phyloP scores from a whole-genome alignment of 805 yeast genomes.

The Candida lessepsii region DNA sequence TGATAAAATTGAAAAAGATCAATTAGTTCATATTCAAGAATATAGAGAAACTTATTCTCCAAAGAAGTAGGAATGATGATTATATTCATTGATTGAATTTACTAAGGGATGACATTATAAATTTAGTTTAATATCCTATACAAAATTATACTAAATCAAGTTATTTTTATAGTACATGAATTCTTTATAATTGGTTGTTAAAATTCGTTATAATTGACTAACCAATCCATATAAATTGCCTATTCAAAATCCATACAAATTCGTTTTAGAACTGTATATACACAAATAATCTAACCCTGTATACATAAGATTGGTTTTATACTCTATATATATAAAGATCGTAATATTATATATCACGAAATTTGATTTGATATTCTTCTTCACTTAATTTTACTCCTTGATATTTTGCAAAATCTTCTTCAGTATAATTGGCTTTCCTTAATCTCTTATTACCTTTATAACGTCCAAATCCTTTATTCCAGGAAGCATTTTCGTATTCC shows the following conservation, averaged over 20 bases:
- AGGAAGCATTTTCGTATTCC: conserved; percentile 7
- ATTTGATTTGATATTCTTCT: conserved; percentile 11
- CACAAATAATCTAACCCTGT: no score
- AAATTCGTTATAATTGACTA: no score
- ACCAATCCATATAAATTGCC: no score
- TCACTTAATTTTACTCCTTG: conserved; percentile 12
- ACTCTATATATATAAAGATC: no score
- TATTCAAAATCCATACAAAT: no score
- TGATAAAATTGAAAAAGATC: conserved; percentile 54
- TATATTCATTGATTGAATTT: conserved; percentile 2
- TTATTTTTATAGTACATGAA: no score
- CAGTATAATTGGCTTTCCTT: neutral
- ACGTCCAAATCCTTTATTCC: conserved; percentile 16
- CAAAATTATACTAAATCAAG: no score
- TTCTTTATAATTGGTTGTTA: no score
- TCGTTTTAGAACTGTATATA: no score
- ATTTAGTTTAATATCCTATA: no score
- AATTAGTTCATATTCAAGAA: conserved; percentile 54
- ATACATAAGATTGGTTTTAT: no score
- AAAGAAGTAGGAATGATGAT: conserved; percentile 13
- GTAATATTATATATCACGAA: neutral
- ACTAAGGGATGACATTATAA: no score
- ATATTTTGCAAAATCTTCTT: conserved; percentile 10
- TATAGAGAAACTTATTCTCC: conserved; percentile 57
- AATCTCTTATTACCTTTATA: neutral